Conservation (phyloP, 805 yeast species). For the Cyberlindnera maritima region DNA sequence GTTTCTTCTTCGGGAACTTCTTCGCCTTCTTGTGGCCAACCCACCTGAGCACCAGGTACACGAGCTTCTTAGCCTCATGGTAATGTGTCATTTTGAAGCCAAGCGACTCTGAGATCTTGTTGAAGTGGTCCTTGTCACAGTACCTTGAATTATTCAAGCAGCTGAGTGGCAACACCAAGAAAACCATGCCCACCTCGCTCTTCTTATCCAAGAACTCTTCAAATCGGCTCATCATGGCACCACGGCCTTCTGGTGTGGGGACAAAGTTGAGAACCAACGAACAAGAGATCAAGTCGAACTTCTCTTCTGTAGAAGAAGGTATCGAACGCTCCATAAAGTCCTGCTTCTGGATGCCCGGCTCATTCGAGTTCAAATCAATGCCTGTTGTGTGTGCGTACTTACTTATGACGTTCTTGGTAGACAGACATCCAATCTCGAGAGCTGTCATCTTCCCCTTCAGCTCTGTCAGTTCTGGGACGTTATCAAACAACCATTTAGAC, state of each 20-base stretch:
- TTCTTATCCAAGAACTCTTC: slow-evolving; percentile 47
- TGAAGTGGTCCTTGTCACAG: slow-evolving; percentile 44
- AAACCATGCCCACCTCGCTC: slow-evolving; percentile 39
- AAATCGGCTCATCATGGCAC: slow-evolving; percentile 70
- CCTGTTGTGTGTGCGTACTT: slow-evolving; percentile 37
- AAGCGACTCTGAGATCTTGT: slow-evolving; percentile 48
- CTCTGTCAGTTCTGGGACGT: slow-evolving; percentile 47
- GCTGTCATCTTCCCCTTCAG: slow-evolving; percentile 36
- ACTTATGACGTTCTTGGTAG: slow-evolving; percentile 65
- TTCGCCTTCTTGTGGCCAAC: slow-evolving; percentile 25
- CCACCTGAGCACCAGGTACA: slow-evolving; percentile 67
- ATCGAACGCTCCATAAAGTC: slow-evolving; percentile 79
- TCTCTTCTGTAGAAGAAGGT: slow-evolving; percentile 45
- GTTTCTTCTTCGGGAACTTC: slow-evolving; percentile 40
- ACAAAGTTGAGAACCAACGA: slow-evolving; percentile 89
- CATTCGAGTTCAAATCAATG: slow-evolving; percentile 81
- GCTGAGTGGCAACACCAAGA: slow-evolving; percentile 85
- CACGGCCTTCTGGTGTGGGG: slow-evolving; percentile 66
- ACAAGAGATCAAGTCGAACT: slow-evolving; percentile 70
- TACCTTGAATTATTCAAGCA: slow-evolving; percentile 84
- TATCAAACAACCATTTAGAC: slow-evolving; percentile 72
- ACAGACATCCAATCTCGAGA: slow-evolving; percentile 82
- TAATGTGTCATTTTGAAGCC: slow-evolving; percentile 52
- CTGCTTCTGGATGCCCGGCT: slow-evolving; percentile 66
- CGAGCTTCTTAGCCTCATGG: slow-evolving; percentile 67